phyloP scores from a whole-genome alignment of 1,284 basidiomycete genomes.

The Porphyrellus sp. region DNA sequence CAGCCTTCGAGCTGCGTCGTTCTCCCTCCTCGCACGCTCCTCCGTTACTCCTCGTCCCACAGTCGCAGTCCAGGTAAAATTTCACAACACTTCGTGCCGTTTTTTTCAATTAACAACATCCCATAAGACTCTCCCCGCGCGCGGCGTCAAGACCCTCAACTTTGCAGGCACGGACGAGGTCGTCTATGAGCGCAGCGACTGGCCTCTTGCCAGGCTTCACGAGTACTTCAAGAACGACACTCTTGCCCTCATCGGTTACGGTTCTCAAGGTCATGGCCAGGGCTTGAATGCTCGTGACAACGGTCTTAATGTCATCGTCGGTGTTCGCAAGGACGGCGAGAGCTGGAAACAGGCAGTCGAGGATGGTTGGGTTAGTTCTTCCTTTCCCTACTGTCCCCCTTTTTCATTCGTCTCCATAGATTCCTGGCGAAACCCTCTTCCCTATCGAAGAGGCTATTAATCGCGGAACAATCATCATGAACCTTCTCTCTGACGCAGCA shows the following conservation, averaged over 20 bases:
- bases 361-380: conserved; percentile 86
- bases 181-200: conserved; percentile 97
- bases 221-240: conserved; percentile 99
- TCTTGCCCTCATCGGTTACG: conserved; percentile 97
- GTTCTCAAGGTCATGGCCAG: conserved; percentile 99
- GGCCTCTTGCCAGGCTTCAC: conserved; percentile 96
- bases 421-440: conserved; percentile 97
- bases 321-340: conserved; percentile 96
- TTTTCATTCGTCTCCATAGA: conserved; percentile 39
- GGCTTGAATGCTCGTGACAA: conserved; percentile 99
- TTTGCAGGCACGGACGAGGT: conserved; percentile 95
- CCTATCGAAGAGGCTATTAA: conserved; percentile 97
- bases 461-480: conserved; percentile 98
- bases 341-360: conserved; percentile 95
- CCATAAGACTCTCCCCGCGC: conserved; percentile 39
- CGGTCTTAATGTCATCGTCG: conserved; percentile 97
- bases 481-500: conserved; percentile 97
- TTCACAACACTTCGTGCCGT: conserved; percentile 18
- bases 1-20: conserved; percentile 55
- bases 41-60: conserved; percentile 40
- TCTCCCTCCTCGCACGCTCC: conserved; percentile 67
- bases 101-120: conserved; percentile 15
- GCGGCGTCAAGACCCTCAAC: conserved; percentile 96
- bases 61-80: conserved; percentile 44
- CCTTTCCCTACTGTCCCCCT: not conserved